Conservation (phyloP, 169 alveolate genomes). For the Plasmodium inui region DNA sequence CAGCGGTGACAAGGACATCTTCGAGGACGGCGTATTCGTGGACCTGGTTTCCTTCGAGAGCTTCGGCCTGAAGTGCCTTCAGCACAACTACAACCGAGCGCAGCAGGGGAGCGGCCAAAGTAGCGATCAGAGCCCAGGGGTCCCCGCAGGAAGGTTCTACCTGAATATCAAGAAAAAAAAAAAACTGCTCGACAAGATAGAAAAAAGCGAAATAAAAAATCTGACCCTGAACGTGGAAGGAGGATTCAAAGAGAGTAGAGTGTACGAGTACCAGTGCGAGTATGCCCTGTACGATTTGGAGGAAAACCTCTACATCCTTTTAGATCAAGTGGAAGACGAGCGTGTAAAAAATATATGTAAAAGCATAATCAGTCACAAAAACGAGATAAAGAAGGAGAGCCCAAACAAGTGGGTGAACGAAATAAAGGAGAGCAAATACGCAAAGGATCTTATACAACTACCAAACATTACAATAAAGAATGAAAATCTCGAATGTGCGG, state of each 20-base stretch:
- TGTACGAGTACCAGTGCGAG: conserved; percentile 24
- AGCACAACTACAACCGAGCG: conserved; percentile 17
- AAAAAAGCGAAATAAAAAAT: conserved; percentile 36
- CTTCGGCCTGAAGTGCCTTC: conserved; percentile 19
- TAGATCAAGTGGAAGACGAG: conserved; percentile 43
- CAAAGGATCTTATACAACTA: conserved; percentile 52
- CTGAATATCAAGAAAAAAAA: conserved; percentile 45
- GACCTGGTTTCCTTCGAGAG: conserved; percentile 62
- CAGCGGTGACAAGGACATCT: conserved; percentile 50
- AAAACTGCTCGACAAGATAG: conserved; percentile 41
- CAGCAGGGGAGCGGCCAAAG: background rate
- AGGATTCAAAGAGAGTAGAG: conserved; percentile 40
- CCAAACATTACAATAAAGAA: conserved; percentile 39
- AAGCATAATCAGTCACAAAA: conserved; percentile 39
- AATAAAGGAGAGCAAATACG: conserved; percentile 58
- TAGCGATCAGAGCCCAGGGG: background rate
- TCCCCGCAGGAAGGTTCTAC: conserved; percentile 12
- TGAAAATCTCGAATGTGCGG: conserved; percentile 69
- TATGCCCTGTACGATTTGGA: conserved; percentile 42
- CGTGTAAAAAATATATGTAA: conserved; percentile 12
- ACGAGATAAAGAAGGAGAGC: conserved; percentile 45
- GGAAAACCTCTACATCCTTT: background rate
- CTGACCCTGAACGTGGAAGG: conserved; percentile 45
- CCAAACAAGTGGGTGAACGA: conserved; percentile 55
- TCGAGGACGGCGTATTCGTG: conserved; percentile 53